Conservation (phyloP, 2,329 filamentous ascomycete species). For the Grosmannia huntii region DNA sequence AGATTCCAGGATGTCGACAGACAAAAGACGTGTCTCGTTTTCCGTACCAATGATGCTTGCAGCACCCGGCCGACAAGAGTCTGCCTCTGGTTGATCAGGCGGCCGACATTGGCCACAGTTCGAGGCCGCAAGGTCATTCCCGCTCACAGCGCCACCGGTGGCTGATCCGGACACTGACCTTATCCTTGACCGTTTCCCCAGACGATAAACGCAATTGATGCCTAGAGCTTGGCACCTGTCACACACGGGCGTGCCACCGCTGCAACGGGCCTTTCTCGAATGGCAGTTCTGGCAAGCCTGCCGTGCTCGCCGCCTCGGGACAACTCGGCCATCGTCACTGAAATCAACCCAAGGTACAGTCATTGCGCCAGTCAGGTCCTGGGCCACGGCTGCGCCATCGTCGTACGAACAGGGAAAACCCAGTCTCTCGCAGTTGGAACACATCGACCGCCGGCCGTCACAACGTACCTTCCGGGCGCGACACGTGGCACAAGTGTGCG, state of each 20-base stretch:
- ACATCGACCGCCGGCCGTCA: conserved; percentile 38
- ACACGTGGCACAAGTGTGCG: conserved; percentile 40
- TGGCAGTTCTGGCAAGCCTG: conserved; percentile 46
- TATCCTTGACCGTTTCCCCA: conserved; percentile 26
- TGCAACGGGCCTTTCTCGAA: conserved; percentile 44
- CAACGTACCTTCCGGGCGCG: conserved; percentile 46
- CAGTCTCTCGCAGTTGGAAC: conserved; percentile 45
- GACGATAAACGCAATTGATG: conserved; percentile 42
- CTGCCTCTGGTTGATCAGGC: neutral
- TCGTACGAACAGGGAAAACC: conserved; percentile 46
- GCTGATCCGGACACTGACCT: conserved; percentile 4
- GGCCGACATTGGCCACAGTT: neutral
- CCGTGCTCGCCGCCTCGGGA: conserved; percentile 39
- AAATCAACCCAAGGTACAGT: neutral
- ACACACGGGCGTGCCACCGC: conserved; percentile 42
- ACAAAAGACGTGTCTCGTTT: neutral
- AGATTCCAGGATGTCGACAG: conserved; percentile 29
- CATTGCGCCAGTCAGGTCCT: conserved; percentile 13
- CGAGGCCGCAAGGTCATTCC: neutral
- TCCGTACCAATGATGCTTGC: neutral
- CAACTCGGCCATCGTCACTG: conserved; percentile 22
- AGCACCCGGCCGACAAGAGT: neutral
- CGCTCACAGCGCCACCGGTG: conserved; percentile 1
- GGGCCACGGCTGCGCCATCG: conserved; percentile 20
- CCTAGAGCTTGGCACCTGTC: conserved; percentile 38